Conservation (phyloP, 139 green algal genomes). For the Diplosphaera chodatii region DNA sequence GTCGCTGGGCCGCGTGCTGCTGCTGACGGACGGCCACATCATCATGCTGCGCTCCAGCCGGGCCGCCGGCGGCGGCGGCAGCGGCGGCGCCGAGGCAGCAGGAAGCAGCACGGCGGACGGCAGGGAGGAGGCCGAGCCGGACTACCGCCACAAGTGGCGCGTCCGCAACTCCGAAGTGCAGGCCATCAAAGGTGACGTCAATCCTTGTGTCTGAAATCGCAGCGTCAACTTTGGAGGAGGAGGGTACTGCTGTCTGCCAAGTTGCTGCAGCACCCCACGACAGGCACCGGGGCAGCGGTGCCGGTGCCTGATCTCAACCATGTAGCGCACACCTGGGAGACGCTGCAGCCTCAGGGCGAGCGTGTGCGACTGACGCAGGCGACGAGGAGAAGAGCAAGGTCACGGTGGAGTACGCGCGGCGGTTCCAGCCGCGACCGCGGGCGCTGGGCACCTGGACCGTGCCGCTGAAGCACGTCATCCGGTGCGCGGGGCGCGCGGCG, state of each 20-base stretch:
- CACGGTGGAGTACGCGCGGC: constrained; percentile 31
- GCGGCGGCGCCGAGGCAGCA: too few species aligned
- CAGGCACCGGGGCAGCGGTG: too few species aligned
- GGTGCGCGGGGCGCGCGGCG: constrained; percentile 20
- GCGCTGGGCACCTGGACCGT: constrained; percentile 42
- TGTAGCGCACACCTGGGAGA: background rate
- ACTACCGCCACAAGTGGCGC: constrained; percentile 46
- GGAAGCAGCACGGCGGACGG: too few species aligned
- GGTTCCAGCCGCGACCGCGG: constrained; percentile 25
- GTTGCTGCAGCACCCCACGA: background rate
- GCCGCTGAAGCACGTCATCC: constrained; percentile 31
- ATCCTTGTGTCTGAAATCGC: background rate
- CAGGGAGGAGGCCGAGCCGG: constrained; percentile 15
- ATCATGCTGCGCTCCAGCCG: constrained; percentile 45
- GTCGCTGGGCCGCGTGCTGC: constrained; percentile 47
- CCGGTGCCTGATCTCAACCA: background rate
- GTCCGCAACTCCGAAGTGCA: constrained; percentile 38
- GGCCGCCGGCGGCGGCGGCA: too few species aligned
- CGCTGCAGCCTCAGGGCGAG: too few species aligned
- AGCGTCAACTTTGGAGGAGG: too few species aligned
- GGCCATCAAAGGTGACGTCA: constrained; percentile 27
- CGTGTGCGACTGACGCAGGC: constrained; percentile 21
- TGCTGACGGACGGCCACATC: constrained; percentile 67
- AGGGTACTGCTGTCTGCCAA: too few species aligned
- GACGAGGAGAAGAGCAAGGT: constrained; percentile 37